Evolutionary conservation across 805 yeast genomes (phyloP).

Genomic region (Starmerella stigmatis): DNA sequence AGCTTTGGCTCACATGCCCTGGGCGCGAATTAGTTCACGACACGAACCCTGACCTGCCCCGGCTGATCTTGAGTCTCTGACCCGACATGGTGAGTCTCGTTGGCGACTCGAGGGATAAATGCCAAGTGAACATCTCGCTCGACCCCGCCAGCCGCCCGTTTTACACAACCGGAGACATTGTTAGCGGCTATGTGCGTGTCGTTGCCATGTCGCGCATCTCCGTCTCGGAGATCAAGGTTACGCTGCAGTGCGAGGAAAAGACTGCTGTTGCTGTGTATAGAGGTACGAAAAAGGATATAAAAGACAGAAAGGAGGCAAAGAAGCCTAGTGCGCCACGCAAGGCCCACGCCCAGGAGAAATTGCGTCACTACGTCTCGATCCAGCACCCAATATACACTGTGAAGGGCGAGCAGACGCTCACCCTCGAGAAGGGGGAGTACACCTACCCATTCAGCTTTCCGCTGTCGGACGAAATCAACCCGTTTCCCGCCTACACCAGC

Average conservation of each 20-base stretch:
- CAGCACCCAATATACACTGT: neutral
- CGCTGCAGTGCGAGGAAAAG: constrained; percentile 12
- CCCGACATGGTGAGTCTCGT: too few species aligned
- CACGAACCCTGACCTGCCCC: too few species aligned
- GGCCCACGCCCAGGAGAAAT: neutral
- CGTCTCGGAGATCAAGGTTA: constrained; percentile 3
- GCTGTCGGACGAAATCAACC: constrained; percentile 8
- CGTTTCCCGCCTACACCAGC: constrained; percentile 13
- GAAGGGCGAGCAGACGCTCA: neutral
- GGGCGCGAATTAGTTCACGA: too few species aligned
- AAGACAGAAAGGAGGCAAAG: neutral
- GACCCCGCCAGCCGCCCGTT: constrained; percentile 11
- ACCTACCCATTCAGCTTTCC: constrained; percentile 13
- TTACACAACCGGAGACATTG: constrained; percentile 15
- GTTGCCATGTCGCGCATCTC: neutral
- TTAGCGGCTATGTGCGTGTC: constrained; percentile 12
- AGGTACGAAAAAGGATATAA: neutral
- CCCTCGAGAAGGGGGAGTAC: constrained; percentile 15
- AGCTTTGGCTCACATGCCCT: too few species aligned
- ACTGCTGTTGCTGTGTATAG: constrained; percentile 6
- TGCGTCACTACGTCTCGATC: neutral
- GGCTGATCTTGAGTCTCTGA: too few species aligned
- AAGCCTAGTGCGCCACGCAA: too few species aligned
- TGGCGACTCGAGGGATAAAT: constrained; percentile 5
- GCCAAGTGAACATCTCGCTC: constrained; percentile 1